Evolutionary conservation across 768 basidiomycete genomes (phyloP).

Genomic region (Pleurotus salmoneostramineus): DNA sequence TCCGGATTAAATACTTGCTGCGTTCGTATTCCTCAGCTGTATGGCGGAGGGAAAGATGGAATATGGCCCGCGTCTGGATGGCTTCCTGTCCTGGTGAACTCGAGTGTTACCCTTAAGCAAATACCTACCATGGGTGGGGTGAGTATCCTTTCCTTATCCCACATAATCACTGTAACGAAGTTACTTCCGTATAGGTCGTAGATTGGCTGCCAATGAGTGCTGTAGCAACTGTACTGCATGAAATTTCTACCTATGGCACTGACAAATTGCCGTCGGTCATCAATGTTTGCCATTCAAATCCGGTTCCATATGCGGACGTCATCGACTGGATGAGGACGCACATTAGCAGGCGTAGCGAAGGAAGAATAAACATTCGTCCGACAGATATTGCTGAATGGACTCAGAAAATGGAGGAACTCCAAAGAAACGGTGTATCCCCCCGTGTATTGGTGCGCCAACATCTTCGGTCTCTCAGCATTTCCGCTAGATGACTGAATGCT

Average conservation of each 20-base stretch:
- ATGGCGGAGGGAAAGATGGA: constrained; percentile 25
- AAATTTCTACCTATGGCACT: constrained; percentile 19
- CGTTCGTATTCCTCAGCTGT: constrained; percentile 28
- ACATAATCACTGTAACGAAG: too few relatives aligned
- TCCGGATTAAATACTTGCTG: constrained; percentile 6
- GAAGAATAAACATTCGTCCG: too few relatives aligned
- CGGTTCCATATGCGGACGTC: constrained; percentile 16
- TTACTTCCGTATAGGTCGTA: constrained; percentile 17
- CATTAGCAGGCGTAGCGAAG: constrained; percentile 1
- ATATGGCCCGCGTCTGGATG: constrained; percentile 29
- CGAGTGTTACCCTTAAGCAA: constrained; percentile 17
- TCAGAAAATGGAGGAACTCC: background rate
- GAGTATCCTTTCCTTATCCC: constrained; percentile 1
- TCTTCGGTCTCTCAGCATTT: constrained; percentile 10
- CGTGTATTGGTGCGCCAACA: constrained; percentile 15
- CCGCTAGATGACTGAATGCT: background rate
- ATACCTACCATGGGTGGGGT: constrained; percentile 19
- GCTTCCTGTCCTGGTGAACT: constrained; percentile 31
- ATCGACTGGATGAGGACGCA: constrained; percentile 11
- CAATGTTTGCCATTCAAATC: constrained; percentile 32
- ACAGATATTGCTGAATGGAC: too few relatives aligned
- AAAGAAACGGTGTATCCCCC: background rate
- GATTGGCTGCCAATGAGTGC: constrained; percentile 31
- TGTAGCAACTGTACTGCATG: constrained; percentile 22
- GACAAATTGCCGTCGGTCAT: constrained; percentile 15